Evolutionary conservation across 805 yeast genomes (phyloP).

Genomic region (Yarrowia phangngaensis): DNA sequence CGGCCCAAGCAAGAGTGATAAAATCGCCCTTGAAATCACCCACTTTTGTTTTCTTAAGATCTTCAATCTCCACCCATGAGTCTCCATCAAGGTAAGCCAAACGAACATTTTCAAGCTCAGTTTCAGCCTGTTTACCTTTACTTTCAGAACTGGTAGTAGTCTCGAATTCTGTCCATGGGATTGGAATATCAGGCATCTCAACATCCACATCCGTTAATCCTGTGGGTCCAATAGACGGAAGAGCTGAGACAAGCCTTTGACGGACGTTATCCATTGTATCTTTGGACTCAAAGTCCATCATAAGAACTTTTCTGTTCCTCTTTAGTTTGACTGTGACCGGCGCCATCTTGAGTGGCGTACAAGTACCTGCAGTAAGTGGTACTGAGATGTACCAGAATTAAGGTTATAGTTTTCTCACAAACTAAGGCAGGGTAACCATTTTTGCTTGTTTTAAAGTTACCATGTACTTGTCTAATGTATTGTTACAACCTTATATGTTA

Average conservation of each 20-base stretch:
- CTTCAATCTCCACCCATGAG: constrained; percentile 8
- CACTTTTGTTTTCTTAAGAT: not conserved
- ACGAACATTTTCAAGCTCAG: constrained; percentile 5
- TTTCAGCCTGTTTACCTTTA: constrained; percentile 11
- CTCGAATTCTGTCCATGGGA: constrained; percentile 13
- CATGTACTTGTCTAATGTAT: no score
- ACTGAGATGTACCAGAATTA: no score
- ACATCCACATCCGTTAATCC: not conserved
- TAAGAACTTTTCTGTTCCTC: constrained; percentile 7
- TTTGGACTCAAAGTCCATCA: constrained; percentile 2
- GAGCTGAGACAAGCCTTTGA: not conserved
- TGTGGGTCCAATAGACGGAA: constrained; percentile 1
- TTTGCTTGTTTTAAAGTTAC: no score
- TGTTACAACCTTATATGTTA: no score
- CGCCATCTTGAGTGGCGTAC: no score
- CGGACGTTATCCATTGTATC: not conserved
- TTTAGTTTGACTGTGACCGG: constrained; percentile 6
- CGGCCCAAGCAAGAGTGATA: constrained; percentile 9
- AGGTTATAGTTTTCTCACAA: no score
- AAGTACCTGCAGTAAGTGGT: no score
- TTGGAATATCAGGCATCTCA: constrained; percentile 6
- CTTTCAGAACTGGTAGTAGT: not conserved
- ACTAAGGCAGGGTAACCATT: no score
- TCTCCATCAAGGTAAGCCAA: constrained; percentile 11
- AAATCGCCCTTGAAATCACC: constrained; percentile 2